Base-by-base conservation (phyloP, 2,329 filamentous ascomycete species). In the Penicillium brasilianum region DNA sequence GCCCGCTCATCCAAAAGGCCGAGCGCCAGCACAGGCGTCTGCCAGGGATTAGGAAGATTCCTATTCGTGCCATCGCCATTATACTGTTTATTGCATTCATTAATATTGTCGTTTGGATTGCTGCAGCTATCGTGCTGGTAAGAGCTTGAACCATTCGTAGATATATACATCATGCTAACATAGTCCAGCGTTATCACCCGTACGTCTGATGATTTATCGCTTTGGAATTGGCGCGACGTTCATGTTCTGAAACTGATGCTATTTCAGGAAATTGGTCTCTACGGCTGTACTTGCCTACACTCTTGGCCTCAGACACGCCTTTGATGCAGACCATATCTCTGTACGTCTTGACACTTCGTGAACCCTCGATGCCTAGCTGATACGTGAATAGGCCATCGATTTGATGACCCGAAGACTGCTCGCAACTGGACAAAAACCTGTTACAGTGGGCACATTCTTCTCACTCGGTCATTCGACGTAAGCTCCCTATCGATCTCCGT, bases 391-490 rank as follows among this genome's bases (percentile, higher is more conserved):
- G 69, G 94, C 93, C 65, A 99, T 98, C 71, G 94, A 98, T 77
- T 85, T 98, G 39, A 96, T 96, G 89, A 98, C 95, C 0, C 86
- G 95, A 3, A 88, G 94, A 7, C 86, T 98, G 25, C 87, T 98
- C 39, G 93, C 93, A 0, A 86, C 91, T 0, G 93, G 92, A 18
- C 92, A 95, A 72, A 87, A 87, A 1, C 93, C 94, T 1, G 93
- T 96, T 11, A 94, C 93, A 0, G 94, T 98, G 1, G 95, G 94
- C 46, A 97, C 92, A 1, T 98, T 92, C 75, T 98, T 99, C 81
- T 94, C 90, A 0, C 85, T 98, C 0, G 94, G 95, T 0, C 94
- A 98, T 78, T 96, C 91, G 25, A 97, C 94, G 76, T 84, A 72
- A 64, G 73, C 64, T 10, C 2, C 8, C 9, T 9, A 18, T 37